Percentiles rank a stretch among this genome's conserved stretches.
These are phyloP conservation scores for Globisporangium rhizosaccharum DNA, from an alignment of 352 stramenopile genomes.

Conservation along the genomic window DNA sequence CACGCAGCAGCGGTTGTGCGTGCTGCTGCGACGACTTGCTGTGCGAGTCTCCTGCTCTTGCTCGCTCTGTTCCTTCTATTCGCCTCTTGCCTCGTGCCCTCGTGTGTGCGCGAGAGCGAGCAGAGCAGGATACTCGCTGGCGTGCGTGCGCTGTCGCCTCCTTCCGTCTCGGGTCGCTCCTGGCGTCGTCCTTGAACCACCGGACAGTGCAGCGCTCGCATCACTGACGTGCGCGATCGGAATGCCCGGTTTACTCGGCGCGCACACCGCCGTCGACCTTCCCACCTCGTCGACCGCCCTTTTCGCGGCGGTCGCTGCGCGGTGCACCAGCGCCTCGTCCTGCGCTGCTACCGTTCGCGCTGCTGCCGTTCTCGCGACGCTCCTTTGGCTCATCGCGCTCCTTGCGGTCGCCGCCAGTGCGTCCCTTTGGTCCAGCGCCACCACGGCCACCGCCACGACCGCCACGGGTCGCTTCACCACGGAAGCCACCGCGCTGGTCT, in stretches of 20 bases:
- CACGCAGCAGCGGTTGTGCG: too few relatives aligned
- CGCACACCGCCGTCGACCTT: constrained; percentile 50
- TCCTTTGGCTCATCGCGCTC: constrained; percentile 60
- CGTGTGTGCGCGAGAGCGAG: too few relatives aligned
- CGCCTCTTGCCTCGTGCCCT: too few relatives aligned
- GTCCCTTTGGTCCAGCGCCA: constrained; percentile 40
- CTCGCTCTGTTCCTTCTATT: too few relatives aligned
- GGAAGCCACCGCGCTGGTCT: constrained; percentile 50
- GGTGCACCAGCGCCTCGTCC: constrained; percentile 2
- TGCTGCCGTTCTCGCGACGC: constrained; percentile 18
- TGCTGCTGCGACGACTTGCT: too few relatives aligned
- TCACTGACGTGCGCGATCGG: not conserved
- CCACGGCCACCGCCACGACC: constrained; percentile 44
- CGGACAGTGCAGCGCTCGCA: not conserved
- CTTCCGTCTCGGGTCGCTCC: too few relatives aligned
- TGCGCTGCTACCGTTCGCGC: constrained; percentile 9
- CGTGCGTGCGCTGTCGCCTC: too few relatives aligned
- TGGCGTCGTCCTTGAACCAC: not conserved
- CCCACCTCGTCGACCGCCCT: constrained; percentile 56
- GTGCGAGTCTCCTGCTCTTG: too few relatives aligned
- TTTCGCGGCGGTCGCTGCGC: constrained; percentile 49
- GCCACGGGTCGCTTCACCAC: constrained; percentile 31
- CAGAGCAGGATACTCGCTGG: too few relatives aligned
- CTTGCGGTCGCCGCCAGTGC: constrained; percentile 52
- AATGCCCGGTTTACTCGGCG: constrained; percentile 32